Conservation (phyloP, 1,284 basidiomycete species). For the Ganoderma resinaceum region DNA sequence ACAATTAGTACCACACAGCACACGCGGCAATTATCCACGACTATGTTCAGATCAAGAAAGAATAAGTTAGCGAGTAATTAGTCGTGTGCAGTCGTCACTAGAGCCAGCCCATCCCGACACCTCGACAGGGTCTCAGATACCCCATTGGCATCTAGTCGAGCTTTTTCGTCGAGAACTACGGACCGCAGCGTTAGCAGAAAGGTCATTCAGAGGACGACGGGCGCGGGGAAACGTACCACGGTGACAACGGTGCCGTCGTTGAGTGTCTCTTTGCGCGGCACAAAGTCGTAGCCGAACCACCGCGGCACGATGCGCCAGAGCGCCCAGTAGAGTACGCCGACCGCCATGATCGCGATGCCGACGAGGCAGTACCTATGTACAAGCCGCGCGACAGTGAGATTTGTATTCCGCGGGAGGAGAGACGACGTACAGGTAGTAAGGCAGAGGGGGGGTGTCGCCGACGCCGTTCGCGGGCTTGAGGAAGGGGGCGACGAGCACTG, state of each 20-base stretch:
- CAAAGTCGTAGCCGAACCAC: slow-evolving; percentile 56
- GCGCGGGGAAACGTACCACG: slow-evolving; percentile 45
- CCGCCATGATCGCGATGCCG: slow-evolving; percentile 55
- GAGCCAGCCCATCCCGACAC: too few species aligned
- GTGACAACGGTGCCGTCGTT: slow-evolving; percentile 65
- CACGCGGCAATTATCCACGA: not conserved
- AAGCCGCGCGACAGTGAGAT: too few species aligned
- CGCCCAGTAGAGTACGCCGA: slow-evolving; percentile 62
- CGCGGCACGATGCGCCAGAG: slow-evolving; percentile 59
- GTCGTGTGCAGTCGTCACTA: too few species aligned
- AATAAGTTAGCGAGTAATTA: not conserved
- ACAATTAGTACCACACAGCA: not conserved
- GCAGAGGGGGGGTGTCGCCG: slow-evolving; percentile 65
- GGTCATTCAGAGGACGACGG: not conserved
- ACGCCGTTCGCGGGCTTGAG: slow-evolving; percentile 58
- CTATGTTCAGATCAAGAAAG: not conserved
- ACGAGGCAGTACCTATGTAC: slow-evolving; percentile 65
- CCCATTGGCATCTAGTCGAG: not conserved
- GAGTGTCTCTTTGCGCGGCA: slow-evolving; percentile 54
- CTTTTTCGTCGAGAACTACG: not conserved
- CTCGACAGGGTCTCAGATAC: not conserved
- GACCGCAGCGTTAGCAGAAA: not conserved
- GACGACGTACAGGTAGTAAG: slow-evolving; percentile 61
- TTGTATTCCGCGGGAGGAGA: too few species aligned
- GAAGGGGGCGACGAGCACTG: slow-evolving; percentile 64